Conservation (phyloP, 768 basidiomycete genomes). For the Leccinum boreale region DNA sequence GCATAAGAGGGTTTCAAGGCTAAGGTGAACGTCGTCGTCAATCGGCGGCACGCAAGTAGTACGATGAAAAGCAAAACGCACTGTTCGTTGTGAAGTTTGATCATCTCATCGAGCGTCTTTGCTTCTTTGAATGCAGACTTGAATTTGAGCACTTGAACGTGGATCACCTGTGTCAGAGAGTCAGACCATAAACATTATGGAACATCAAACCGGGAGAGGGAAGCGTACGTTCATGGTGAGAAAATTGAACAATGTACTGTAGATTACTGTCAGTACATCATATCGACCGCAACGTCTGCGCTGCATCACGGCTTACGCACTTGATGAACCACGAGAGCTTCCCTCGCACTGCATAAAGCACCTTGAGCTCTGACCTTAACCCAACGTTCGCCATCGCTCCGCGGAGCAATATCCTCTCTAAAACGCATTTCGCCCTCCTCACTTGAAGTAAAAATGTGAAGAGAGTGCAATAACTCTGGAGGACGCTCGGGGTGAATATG, state of each 20-base stretch:
- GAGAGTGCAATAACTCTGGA: slow-evolving; percentile 60
- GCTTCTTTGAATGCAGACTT: slow-evolving; percentile 51
- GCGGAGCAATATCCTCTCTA: slow-evolving; percentile 69
- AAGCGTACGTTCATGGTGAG: slow-evolving; percentile 64
- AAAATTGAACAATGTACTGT: slow-evolving; percentile 64
- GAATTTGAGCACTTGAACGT: slow-evolving; percentile 58
- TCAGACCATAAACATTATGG: neutral
- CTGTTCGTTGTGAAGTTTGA: slow-evolving; percentile 66
- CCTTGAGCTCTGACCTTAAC: slow-evolving; percentile 51
- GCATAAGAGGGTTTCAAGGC: slow-evolving; percentile 57
- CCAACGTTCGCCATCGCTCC: slow-evolving; percentile 38
- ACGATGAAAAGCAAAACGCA: slow-evolving; percentile 33
- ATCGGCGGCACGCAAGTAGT: neutral
- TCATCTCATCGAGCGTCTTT: slow-evolving; percentile 74
- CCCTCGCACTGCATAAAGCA: slow-evolving; percentile 73
- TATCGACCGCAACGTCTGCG: too few relatives aligned
- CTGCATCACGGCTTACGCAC: slow-evolving; percentile 42
- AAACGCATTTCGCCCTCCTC: slow-evolving; percentile 62
- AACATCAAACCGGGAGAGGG: neutral
- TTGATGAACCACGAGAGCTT: slow-evolving; percentile 83
- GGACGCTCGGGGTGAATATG: slow-evolving; percentile 57
- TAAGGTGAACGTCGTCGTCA: slow-evolving; percentile 22
- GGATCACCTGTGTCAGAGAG: slow-evolving; percentile 53
- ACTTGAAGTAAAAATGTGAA: slow-evolving; percentile 75
- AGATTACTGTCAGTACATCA: slow-evolving; percentile 1